Evolutionary conservation across 2,329 filamentous ascomycete genomes (phyloP).

Genomic region (Lasiodiplodia citricola): DNA sequence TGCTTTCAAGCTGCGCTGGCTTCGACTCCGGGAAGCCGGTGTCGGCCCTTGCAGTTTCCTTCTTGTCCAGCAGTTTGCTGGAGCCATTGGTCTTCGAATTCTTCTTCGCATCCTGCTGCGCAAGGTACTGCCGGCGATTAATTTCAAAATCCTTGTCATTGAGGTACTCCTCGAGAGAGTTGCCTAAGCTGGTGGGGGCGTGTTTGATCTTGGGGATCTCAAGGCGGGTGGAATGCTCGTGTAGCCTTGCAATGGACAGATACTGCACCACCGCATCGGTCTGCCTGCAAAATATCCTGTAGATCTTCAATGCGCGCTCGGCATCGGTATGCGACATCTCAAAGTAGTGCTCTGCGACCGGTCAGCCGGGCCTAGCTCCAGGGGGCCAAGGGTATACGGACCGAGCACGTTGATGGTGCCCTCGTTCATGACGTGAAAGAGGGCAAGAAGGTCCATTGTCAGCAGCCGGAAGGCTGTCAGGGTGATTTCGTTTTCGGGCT

Average conservation of each 20-base stretch:
- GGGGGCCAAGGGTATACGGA: slow-evolving; percentile 50
- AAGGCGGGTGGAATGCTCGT: slow-evolving; percentile 88
- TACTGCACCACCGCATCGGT: slow-evolving; percentile 94
- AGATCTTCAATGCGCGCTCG: slow-evolving; percentile 87
- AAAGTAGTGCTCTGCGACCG: slow-evolving; percentile 81
- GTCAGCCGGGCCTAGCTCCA: slow-evolving; percentile 31
- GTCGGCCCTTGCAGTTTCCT: slow-evolving; percentile 30
- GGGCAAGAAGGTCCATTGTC: slow-evolving; percentile 83
- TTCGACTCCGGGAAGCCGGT: slow-evolving; percentile 41
- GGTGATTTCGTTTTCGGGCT: slow-evolving; percentile 95
- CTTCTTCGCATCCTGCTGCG: slow-evolving; percentile 78
- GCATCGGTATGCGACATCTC: slow-evolving; percentile 97
- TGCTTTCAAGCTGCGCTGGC: slow-evolving; percentile 45
- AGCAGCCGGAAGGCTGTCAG: slow-evolving; percentile 90
- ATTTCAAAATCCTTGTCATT: slow-evolving; percentile 94
- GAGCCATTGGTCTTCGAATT: slow-evolving; percentile 49
- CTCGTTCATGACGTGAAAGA: slow-evolving; percentile 96
- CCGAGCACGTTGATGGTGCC: slow-evolving; percentile 96
- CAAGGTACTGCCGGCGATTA: slow-evolving; percentile 88
- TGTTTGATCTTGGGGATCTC: slow-evolving; percentile 98
- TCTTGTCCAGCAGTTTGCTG: slow-evolving; percentile 45
- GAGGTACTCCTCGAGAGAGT: slow-evolving; percentile 91
- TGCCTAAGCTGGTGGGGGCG: slow-evolving; percentile 87
- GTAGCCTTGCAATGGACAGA: slow-evolving; percentile 82
- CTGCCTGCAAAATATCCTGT: slow-evolving; percentile 88